phyloP scores from a whole-genome alignment of 768 basidiomycete genomes.

The Rhizopogon vesiculosus region DNA sequence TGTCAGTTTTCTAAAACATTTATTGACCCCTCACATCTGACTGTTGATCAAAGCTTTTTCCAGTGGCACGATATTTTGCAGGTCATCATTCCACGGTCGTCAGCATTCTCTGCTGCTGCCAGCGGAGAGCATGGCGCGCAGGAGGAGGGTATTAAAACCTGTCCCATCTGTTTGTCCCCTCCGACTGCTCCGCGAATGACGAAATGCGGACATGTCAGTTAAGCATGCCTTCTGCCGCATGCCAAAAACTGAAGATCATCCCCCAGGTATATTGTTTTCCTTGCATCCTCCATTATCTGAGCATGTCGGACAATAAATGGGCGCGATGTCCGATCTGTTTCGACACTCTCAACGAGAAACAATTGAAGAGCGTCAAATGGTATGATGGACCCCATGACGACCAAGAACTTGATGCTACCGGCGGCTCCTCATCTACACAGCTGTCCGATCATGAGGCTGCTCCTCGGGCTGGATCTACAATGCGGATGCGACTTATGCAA shows the following conservation, averaged over 20 bases:
- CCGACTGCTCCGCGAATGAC: constrained; percentile 92
- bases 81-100: constrained; percentile 84
- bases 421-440: constrained; percentile 41
- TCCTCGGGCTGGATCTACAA: constrained; percentile 50
- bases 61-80: constrained; percentile 97
- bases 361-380: constrained; percentile 94
- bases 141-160: constrained; percentile 65
- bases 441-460: constrained; percentile 31
- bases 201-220: constrained; percentile 93
- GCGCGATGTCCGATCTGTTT: constrained; percentile 95
- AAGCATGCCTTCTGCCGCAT: background rate
- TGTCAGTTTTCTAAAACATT: constrained; percentile 47
- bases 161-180: constrained; percentile 93
- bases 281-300: constrained; percentile 89
- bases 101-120: constrained; percentile 61
- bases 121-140: constrained; percentile 32
- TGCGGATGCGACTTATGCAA: constrained; percentile 87
- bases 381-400: constrained; percentile 50
- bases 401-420: constrained; percentile 16
- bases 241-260: constrained; percentile 11
- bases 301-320: constrained; percentile 83
- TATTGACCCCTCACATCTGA: background rate
- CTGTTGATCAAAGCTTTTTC: constrained; percentile 59
- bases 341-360: constrained; percentile 85
- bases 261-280: constrained; percentile 88